A percentile compares a stretch with the other conserved stretches of the same genome.
Conservation (phyloP, 768 basidiomycete genomes). For the Mrakia hoshinonis region DNA sequence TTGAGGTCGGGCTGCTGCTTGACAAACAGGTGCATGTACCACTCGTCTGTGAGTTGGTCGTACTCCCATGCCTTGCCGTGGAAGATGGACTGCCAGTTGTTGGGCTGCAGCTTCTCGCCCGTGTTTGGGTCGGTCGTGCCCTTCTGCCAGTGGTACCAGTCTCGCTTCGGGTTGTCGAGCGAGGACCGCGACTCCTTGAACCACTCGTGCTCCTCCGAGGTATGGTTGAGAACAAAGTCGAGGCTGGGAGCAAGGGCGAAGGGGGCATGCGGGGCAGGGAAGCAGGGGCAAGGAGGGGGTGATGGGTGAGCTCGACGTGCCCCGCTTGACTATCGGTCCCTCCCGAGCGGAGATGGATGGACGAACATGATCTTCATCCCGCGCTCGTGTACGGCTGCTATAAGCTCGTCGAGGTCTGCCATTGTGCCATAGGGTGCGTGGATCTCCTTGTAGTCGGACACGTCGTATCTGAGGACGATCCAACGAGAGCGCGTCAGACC, state of each 20-base stretch:
- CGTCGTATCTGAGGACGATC: constrained; percentile 57
- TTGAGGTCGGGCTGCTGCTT: constrained; percentile 56
- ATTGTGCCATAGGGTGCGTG: constrained; percentile 55
- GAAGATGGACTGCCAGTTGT: constrained; percentile 64
- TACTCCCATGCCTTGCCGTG: constrained; percentile 63
- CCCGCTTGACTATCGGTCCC: background rate
- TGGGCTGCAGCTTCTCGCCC: constrained; percentile 56
- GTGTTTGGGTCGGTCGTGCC: constrained; percentile 47
- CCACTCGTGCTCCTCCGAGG: constrained; percentile 54
- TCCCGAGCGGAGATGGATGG: constrained; percentile 12
- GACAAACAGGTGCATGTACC: constrained; percentile 60
- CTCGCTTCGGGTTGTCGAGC: constrained; percentile 52
- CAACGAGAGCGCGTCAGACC: constrained; percentile 44
- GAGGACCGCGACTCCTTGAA: constrained; percentile 54
- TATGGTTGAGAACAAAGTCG: constrained; percentile 9
- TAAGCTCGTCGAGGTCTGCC: constrained; percentile 41
- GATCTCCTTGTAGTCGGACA: constrained; percentile 41
- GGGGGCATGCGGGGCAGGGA: background rate
- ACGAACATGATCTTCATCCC: constrained; percentile 63
- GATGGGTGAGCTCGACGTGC: constrained; percentile 50
- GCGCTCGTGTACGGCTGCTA: constrained; percentile 47
- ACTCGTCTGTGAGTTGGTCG: constrained; percentile 57
- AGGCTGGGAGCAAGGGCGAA: background rate
- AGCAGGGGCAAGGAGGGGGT: background rate
- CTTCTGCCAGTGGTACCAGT: constrained; percentile 70